Conservation (phyloP, 2,329 filamentous ascomycete genomes). For the Cladosporium sp. region DNA sequence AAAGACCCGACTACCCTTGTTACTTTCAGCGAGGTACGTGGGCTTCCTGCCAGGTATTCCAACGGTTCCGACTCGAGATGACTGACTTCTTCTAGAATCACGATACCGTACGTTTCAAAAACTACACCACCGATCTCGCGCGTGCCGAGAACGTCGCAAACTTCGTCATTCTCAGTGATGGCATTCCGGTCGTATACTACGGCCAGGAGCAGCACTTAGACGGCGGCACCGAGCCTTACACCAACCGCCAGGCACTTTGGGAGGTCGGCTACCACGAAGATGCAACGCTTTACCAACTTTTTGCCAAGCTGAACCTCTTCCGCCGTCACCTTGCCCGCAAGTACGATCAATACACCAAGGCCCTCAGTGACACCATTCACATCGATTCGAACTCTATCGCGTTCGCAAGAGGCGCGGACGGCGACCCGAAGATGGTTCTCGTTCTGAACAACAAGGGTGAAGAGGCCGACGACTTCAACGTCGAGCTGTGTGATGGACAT, state of each 20-base stretch:
- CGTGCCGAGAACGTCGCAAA: slow-evolving; percentile 15
- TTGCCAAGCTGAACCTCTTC: slow-evolving; percentile 11
- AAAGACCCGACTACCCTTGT: slow-evolving; percentile 33
- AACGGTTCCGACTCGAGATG: background rate
- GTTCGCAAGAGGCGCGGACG: slow-evolving; percentile 37
- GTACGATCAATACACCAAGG: slow-evolving; percentile 21
- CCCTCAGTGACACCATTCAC: slow-evolving; percentile 36
- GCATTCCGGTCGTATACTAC: slow-evolving; percentile 21
- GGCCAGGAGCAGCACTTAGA: slow-evolving; percentile 19
- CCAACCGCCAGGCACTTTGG: slow-evolving; percentile 18
- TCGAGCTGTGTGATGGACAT: slow-evolving; percentile 19
- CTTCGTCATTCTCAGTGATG: slow-evolving; percentile 15
- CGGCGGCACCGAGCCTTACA: slow-evolving; percentile 14
- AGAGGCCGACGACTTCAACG: slow-evolving; percentile 27
- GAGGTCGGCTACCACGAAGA: slow-evolving; percentile 10
- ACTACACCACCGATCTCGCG: slow-evolving; percentile 14
- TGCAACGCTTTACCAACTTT: slow-evolving; percentile 11
- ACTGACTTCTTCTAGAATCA: slow-evolving; percentile 14
- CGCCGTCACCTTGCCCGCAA: slow-evolving; percentile 6
- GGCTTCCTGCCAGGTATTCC: background rate
- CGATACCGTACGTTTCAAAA: slow-evolving; percentile 15
- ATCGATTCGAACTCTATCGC: slow-evolving; percentile 38
- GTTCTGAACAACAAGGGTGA: slow-evolving; percentile 39
- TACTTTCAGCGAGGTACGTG: slow-evolving; percentile 30
- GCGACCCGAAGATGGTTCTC: slow-evolving; percentile 37